Evolutionary conservation across 2,329 filamentous ascomycete species (phyloP).

Genomic region (Neopestalotiopsis clavispora): DNA sequence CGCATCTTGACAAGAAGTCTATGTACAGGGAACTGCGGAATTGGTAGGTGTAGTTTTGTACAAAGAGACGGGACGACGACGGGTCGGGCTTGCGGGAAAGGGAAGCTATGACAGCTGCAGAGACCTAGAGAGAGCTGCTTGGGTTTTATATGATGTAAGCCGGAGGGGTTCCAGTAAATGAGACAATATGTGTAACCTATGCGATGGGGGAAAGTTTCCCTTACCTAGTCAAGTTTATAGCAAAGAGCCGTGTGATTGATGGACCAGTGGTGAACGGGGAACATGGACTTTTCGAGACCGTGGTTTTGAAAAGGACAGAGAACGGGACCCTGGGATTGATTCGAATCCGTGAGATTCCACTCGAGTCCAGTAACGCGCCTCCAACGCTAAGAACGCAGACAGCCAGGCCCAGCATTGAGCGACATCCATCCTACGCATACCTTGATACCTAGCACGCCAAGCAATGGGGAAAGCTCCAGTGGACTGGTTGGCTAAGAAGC

Average conservation of each 20-base stretch:
- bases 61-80: slow-evolving; percentile 10
- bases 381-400: neutral
- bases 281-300: neutral
- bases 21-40: neutral
- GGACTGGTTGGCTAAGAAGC: slow-evolving; percentile 10
- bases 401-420: too few species aligned
- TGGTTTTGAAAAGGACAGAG: slow-evolving; percentile 11
- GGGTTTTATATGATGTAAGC: slow-evolving; percentile 17
- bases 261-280: too few species aligned
- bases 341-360: slow-evolving; percentile 6
- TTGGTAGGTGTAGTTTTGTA: too few species aligned
- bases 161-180: slow-evolving; percentile 8
- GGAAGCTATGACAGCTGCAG: slow-evolving; percentile 18
- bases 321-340: slow-evolving; percentile 7
- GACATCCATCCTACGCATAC: neutral
- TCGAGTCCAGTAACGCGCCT: neutral
- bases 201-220: neutral
- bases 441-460: neutral
- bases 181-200: slow-evolving; percentile 1
- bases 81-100: slow-evolving; percentile 9
- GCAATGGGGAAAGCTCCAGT: slow-evolving; percentile 14
- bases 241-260: neutral
- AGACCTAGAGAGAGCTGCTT: neutral
- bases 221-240: neutral
- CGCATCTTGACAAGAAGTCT: slow-evolving; percentile 53